Evolutionary conservation across 257 asterid genomes (phyloP).

Genomic region (Solanum sitiens): DNA sequence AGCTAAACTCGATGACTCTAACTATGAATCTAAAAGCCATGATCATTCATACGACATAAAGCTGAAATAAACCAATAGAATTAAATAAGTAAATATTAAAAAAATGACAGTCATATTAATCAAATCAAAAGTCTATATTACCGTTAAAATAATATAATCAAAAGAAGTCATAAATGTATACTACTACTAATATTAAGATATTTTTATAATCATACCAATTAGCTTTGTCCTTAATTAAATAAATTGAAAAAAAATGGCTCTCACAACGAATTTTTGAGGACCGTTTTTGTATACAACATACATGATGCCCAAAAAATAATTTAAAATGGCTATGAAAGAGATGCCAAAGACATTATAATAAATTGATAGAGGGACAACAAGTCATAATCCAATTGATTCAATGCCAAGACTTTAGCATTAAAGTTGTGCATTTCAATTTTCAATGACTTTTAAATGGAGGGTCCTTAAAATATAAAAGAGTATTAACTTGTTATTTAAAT

Average conservation of each 20-base stretch:
- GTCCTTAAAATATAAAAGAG: background rate
- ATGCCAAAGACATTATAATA: background rate
- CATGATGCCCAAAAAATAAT: background rate
- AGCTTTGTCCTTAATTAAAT: background rate
- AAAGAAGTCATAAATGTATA: background rate
- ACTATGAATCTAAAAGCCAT: background rate
- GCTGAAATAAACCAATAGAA: background rate
- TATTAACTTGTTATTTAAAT: background rate
- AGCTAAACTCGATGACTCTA: background rate
- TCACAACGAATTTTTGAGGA: background rate
- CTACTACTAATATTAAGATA: background rate
- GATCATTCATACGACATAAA: background rate
- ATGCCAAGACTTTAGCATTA: background rate
- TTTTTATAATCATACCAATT: background rate
- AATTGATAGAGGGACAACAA: background rate
- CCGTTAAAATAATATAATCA: background rate
- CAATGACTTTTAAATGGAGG: background rate
- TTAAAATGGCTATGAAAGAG: background rate
- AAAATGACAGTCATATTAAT: background rate
- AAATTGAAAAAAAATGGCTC: background rate
- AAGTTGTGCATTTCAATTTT: background rate
- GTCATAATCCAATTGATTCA: background rate
- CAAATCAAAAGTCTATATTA: background rate
- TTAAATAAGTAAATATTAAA: background rate
- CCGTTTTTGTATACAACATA: background rate